Conservation (phyloP, 768 basidiomycete genomes). For the Boletus subparvulus region DNA sequence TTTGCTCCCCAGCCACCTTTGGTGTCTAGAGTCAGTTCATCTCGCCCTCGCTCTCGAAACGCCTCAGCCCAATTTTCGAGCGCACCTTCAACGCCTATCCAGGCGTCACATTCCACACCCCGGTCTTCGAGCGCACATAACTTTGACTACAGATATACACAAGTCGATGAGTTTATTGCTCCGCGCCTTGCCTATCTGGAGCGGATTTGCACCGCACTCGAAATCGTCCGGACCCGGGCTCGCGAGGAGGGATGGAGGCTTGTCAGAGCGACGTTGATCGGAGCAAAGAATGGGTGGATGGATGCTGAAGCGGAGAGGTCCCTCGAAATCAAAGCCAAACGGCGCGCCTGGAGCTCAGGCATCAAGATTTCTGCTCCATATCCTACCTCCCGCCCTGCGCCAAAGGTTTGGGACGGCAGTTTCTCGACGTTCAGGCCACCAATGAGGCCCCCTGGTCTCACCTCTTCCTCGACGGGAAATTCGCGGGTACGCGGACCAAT, state of each 20-base stretch:
- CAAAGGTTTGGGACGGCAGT: slow-evolving; percentile 21
- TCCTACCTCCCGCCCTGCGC: neutral
- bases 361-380: slow-evolving; percentile 39
- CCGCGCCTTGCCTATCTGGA: slow-evolving; percentile 27
- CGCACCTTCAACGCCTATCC: neutral
- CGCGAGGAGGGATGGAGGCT: slow-evolving; percentile 39
- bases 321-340: slow-evolving; percentile 56
- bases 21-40: slow-evolving; percentile 26
- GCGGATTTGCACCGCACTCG: slow-evolving; percentile 42
- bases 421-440: neutral
- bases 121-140: slow-evolving; percentile 8
- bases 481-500: slow-evolving; percentile 18
- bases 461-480: neutral
- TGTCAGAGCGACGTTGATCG: slow-evolving; percentile 31
- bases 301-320: slow-evolving; percentile 32
- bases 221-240: slow-evolving; percentile 43
- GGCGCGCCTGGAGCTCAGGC: slow-evolving; percentile 67
- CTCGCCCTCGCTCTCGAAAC: slow-evolving; percentile 28
- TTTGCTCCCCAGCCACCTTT: slow-evolving; percentile 2
- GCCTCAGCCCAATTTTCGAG: slow-evolving; percentile 4
- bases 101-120: neutral
- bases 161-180: slow-evolving; percentile 15
- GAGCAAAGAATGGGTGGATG: slow-evolving; percentile 27
- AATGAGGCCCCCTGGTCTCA: slow-evolving; percentile 24
- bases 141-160: neutral